Evolutionary conservation across 345 rosid genomes (phyloP), one percentile per base, ranked within the genome.

Genomic region (Combretum micranthum): DNA sequence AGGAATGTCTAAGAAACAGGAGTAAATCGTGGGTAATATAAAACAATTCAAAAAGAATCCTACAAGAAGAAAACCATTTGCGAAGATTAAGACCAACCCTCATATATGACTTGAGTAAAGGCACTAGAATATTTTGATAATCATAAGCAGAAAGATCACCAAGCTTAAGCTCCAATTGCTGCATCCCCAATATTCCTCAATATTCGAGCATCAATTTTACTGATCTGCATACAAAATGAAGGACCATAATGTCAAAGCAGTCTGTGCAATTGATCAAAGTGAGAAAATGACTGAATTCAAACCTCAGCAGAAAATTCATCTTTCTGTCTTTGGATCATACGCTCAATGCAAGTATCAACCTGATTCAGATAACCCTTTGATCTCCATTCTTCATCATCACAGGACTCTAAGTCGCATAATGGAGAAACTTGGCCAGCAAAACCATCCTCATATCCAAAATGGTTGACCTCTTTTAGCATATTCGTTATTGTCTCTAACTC

Each of bases 351-450:
- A 61, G 83, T 76, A 60, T 93, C 94, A 47, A 80, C 62, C 72
- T 83, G 92, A 77, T 82, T 80, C 66, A 69, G 57, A 68, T 73
- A 77, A 53, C 82, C 92, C 79, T 75, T 89, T 45, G 73, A 67
- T 79, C 85, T 80, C 94, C 87, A 82, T 50, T 83, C 90, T 69
- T 70, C 82, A 51, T 70, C 78, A 80, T 85, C 87, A 46, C 93
- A 90, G 68, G 96, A 85, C 77, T 85, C 96, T 79, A 85, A 48
- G 74, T 93, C 97, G 69, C 83, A 79, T 22, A 89, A 76, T 71
- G 79, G 89, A 62, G 97, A 82, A 69, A 76, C 70, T 61, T 73
- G 63, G 64, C 83, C 72, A 42, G 73, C 72, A 65, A 70, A 85
- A 57, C 80, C 52, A 64, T 85, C 91, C 64, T 71, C 88, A 39